Evolutionary conservation across 805 yeast genomes (phyloP).

Genomic region (Lachancea sp.): DNA sequence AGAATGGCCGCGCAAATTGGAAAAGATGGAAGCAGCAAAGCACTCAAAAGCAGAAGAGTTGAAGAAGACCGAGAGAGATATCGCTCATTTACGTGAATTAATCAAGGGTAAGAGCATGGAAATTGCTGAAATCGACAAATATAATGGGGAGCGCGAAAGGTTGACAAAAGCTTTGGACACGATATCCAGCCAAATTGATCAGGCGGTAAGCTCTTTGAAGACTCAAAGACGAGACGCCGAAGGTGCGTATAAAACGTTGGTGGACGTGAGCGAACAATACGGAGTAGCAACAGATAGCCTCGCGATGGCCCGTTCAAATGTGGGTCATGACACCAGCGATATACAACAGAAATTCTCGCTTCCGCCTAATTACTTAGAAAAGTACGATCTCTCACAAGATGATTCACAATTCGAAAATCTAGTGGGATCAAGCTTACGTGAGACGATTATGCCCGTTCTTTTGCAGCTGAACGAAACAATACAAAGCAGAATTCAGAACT

Average conservation of each 20-base stretch:
- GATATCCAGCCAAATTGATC: constrained; percentile 39
- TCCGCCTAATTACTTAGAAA: constrained; percentile 11
- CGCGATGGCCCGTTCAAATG: constrained; percentile 16
- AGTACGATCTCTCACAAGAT: constrained; percentile 12
- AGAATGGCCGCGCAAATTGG: constrained; percentile 57
- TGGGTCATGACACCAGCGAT: constrained; percentile 21
- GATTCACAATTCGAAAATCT: not conserved
- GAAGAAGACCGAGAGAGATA: constrained; percentile 36
- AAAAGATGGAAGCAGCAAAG: constrained; percentile 53
- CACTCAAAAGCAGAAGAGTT: constrained; percentile 39
- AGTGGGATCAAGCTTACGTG: constrained; percentile 3
- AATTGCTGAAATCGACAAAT: constrained; percentile 54
- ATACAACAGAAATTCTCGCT: constrained; percentile 37
- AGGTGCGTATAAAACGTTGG: constrained; percentile 45
- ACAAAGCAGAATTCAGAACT: constrained; percentile 21
- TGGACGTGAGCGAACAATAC: constrained; percentile 48
- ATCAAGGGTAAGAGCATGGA: constrained; percentile 53
- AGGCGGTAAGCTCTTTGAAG: constrained; percentile 39
- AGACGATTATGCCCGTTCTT: constrained; percentile 29
- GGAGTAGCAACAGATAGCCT: constrained; percentile 44
- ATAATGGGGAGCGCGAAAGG: constrained; percentile 56
- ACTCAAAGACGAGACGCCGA: constrained; percentile 47
- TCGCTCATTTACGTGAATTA: constrained; percentile 36
- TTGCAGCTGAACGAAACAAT: constrained; percentile 33
- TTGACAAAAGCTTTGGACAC: constrained; percentile 49